Evolutionary conservation across 1,139 yeast genomes (phyloP).

Genomic region (Diutina pseudorugosa): DNA sequence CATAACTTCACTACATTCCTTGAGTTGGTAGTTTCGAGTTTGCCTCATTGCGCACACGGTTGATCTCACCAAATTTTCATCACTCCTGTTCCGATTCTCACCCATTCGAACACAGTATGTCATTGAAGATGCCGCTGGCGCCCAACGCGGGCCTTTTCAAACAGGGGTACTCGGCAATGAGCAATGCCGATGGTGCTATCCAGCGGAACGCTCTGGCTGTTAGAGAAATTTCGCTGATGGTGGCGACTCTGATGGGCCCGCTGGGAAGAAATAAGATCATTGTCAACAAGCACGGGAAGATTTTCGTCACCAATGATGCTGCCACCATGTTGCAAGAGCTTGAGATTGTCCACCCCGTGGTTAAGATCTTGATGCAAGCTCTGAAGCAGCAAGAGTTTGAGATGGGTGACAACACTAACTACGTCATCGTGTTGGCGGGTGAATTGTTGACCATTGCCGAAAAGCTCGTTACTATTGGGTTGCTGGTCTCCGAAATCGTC

Average conservation of each 20-base stretch:
- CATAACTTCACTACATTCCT: too few relatives aligned
- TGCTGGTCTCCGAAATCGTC: constrained; percentile 79
- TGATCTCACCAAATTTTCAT: background rate
- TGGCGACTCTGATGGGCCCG: constrained; percentile 93
- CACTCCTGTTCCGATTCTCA: background rate
- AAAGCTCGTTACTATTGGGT: constrained; percentile 70
- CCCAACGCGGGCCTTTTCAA: constrained; percentile 91
- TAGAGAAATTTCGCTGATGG: constrained; percentile 83
- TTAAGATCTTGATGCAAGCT: constrained; percentile 90
- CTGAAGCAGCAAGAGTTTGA: constrained; percentile 93
- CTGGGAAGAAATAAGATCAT: constrained; percentile 94
- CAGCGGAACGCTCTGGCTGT: constrained; percentile 88
- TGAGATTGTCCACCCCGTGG: constrained; percentile 96
- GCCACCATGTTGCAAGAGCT: constrained; percentile 91
- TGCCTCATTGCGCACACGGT: background rate
- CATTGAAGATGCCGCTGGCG: constrained; percentile 82
- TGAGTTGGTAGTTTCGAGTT: background rate
- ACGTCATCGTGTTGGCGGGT: constrained; percentile 63
- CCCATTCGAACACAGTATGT: constrained; percentile 34
- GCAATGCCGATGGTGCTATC: constrained; percentile 91
- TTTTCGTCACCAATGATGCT: constrained; percentile 89
- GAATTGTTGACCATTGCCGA: constrained; percentile 79
- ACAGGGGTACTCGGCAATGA: constrained; percentile 87
- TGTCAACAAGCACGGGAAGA: constrained; percentile 71
- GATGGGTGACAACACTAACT: constrained; percentile 39